Evolutionary conservation across 2,329 filamentous ascomycete genomes (phyloP).

Genomic region (Fusarium marasasianum): DNA sequence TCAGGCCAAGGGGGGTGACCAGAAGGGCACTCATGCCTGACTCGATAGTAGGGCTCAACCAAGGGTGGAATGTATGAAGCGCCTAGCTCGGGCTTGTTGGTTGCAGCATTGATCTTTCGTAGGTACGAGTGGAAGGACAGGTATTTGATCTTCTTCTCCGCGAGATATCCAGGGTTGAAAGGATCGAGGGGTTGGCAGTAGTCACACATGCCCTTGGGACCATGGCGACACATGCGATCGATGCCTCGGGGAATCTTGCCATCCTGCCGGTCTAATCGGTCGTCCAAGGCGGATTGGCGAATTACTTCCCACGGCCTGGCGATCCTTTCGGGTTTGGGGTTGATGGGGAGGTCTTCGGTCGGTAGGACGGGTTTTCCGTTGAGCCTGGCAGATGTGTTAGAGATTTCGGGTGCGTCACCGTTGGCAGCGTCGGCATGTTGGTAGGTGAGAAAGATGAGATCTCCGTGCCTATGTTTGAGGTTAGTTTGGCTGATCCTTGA

Average conservation of each 20-base stretch:
- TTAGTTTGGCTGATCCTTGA: constrained; percentile 1
- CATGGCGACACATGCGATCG: constrained; percentile 95
- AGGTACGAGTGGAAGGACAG: constrained; percentile 95
- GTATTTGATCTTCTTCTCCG: constrained; percentile 98
- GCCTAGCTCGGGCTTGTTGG: constrained; percentile 93
- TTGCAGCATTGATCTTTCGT: constrained; percentile 93
- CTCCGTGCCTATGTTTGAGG: constrained; percentile 71
- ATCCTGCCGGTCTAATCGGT: constrained; percentile 84
- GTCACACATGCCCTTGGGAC: constrained; percentile 98
- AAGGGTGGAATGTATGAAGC: constrained; percentile 96
- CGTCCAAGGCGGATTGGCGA: constrained; percentile 86
- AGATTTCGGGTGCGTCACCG: constrained; percentile 42
- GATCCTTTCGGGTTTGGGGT: constrained; percentile 71
- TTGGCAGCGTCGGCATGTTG: constrained; percentile 61
- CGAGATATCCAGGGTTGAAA: constrained; percentile 87
- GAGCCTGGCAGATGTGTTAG: constrained; percentile 70
- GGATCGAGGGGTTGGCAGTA: constrained; percentile 98
- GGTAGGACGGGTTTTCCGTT: constrained; percentile 79
- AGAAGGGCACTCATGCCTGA: constrained; percentile 87
- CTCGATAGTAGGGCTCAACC: constrained; percentile 90
- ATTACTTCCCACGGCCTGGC: constrained; percentile 81
- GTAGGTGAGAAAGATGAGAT: constrained; percentile 89
- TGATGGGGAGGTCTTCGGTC: constrained; percentile 72
- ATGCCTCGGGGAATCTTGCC: constrained; percentile 84
- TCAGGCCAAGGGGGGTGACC: constrained; percentile 95